phyloP scores from a whole-genome alignment of 345 rosid genomes.

The Cardamine resedifolia region DNA sequence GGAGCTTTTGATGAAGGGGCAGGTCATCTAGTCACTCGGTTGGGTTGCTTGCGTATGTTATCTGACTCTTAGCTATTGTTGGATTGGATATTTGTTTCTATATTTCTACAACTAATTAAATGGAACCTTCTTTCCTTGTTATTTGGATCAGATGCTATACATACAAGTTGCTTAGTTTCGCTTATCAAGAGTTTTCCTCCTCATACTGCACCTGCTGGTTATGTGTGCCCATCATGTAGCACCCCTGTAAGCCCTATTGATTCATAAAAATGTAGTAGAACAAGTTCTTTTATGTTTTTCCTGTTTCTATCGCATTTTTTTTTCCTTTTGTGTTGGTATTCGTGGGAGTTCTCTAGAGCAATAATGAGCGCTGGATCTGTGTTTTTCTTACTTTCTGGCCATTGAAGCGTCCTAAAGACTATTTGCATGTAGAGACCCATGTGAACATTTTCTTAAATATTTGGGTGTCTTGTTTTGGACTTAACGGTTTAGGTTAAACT shows the following conservation, averaged over 20 bases:
- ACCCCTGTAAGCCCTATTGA: slow-evolving; percentile 58
- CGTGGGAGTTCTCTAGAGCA: neutral
- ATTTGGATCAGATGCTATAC: slow-evolving; percentile 67
- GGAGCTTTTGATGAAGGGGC: slow-evolving; percentile 64
- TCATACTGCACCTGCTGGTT: slow-evolving; percentile 98
- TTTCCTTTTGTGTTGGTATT: neutral
- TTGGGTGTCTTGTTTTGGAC: slow-evolving; percentile 10
- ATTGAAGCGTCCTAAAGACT: neutral
- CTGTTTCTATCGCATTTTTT: neutral
- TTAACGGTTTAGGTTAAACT: neutral
- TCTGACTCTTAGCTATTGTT: slow-evolving; percentile 30
- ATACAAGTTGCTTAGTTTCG: slow-evolving; percentile 83
- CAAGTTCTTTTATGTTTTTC: neutral
- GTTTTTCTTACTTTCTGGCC: neutral
- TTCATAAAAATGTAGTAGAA: neutral
- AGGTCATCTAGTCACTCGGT: slow-evolving; percentile 71
- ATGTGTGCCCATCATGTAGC: slow-evolving; percentile 81
- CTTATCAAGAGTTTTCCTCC: slow-evolving; percentile 86
- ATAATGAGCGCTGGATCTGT: neutral
- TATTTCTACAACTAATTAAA: neutral
- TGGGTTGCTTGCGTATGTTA: slow-evolving; percentile 97
- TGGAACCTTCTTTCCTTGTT: slow-evolving; percentile 17
- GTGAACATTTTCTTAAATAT: neutral
- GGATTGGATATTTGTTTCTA: slow-evolving; percentile 13
- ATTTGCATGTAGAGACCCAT: neutral